phyloP scores from a whole-genome alignment of 1,284 basidiomycete genomes.

The Xerocomus minutiporus region DNA sequence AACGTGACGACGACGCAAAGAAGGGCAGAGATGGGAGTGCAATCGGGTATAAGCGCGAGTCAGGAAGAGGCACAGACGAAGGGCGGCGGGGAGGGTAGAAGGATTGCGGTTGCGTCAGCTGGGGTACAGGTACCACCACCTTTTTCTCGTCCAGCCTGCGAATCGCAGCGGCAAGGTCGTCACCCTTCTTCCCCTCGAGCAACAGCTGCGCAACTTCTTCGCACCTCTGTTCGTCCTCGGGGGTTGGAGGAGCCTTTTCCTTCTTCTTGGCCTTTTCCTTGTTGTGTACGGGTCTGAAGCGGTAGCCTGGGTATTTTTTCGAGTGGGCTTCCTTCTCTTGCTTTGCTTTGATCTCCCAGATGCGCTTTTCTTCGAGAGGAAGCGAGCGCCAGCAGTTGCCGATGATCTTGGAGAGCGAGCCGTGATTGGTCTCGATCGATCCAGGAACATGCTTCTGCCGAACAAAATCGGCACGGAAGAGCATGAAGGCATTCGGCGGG shows the following conservation, averaged over 20 bases:
- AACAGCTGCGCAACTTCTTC: conserved; percentile 60
- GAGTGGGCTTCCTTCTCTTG: conserved; percentile 73
- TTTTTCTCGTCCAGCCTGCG: conserved; percentile 45
- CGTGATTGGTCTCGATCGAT: conserved; percentile 75
- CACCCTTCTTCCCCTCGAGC: conserved; percentile 54
- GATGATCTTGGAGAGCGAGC: conserved; percentile 63
- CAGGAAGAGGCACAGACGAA: conserved; percentile 62
- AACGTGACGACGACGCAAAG: conserved; percentile 31
- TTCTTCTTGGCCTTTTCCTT: conserved; percentile 58
- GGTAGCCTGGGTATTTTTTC: conserved; percentile 70
- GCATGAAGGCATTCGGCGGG: conserved; percentile 92
- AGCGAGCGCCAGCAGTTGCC: conserved; percentile 62
- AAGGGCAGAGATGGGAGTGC: conserved; percentile 41
- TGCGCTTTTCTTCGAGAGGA: conserved; percentile 53
- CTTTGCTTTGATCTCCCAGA: conserved; percentile 76
- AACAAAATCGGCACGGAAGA: conserved; percentile 88
- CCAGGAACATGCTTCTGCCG: conserved; percentile 76
- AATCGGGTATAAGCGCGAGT: conserved; percentile 36
- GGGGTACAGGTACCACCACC: conserved; percentile 1
- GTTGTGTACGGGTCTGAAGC: conserved; percentile 65
- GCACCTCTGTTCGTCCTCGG: conserved; percentile 50
- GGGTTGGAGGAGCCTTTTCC: conserved; percentile 33
- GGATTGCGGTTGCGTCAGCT: conserved; percentile 9
- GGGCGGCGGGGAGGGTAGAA: conserved; percentile 48
- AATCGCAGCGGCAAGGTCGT: conserved; percentile 62